These are phyloP conservation scores for Salix udensis DNA, from an alignment of 345 rosid species.

Conservation along the genomic window DNA sequence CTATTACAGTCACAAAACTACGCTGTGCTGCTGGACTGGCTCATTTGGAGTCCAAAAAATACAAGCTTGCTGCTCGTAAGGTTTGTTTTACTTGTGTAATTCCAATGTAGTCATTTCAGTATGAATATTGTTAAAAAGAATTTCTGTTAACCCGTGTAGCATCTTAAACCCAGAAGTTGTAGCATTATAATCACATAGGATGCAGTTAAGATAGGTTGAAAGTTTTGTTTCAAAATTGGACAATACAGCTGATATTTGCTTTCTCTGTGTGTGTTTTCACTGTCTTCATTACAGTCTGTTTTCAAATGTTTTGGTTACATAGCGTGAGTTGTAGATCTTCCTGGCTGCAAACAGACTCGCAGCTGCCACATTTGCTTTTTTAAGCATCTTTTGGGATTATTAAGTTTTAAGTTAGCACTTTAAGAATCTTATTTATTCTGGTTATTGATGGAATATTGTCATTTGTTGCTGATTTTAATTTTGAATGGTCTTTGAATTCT, in stretches of 20 bases:
- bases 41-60: conserved; percentile 77
- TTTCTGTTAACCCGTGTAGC: too few species aligned
- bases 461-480: background rate
- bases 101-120: background rate
- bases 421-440: background rate
- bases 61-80: conserved; percentile 98
- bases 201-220: background rate
- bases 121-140: background rate
- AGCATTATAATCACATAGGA: background rate
- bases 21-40: conserved; percentile 95
- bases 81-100: conserved; percentile 33
- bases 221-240: background rate
- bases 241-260: background rate
- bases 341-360: background rate
- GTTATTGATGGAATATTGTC: background rate
- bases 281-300: background rate
- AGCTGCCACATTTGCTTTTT: background rate
- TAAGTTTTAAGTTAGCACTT: background rate
- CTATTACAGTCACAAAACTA: conserved; percentile 57
- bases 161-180: background rate
- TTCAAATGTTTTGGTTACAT: background rate
- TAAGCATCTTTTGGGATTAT: background rate
- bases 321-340: background rate
- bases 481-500: background rate
- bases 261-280: background rate